Base-by-base conservation (phyloP, 1,284 basidiomycete genomes). In the Mycena sp. region DNA sequence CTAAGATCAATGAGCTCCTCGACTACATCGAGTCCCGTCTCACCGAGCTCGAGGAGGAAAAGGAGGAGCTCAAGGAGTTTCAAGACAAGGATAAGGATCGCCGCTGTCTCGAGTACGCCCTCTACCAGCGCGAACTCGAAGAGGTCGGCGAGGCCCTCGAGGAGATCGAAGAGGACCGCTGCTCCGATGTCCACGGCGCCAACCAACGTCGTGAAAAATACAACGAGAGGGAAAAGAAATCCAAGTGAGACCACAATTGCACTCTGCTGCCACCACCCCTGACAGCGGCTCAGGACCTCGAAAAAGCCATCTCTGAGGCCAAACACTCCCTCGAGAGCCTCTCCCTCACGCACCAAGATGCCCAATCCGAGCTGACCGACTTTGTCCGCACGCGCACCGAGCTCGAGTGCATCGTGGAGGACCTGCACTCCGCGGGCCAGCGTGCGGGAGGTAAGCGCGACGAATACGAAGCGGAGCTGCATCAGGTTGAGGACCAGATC, bases 51-150 rank as follows among this genome's bases (percentile, higher is more conserved):
- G 96, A 99, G 73, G 93, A 96, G 71, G 98, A 99, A 78, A 99
- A 99, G 77, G 93, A 97, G 68, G 98, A 99, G 77, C 80, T 99
- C 56, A 96, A 96, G 73, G 95, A 98, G 76, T 99, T 95, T 74
- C 95, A 98, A 75, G 89, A 93, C 68, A 96, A 96, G 75, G 98
- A 99, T 75, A 93, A 94, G 74, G 95, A 99, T 67, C 85, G 97
- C 49, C 85, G 97, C 28, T 98, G 96, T 77, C 83, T 99, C 69
- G 98, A 99, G 75, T 99, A 99, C 75, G 93, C 95, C 1, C 78
- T 99, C 62, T 95, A 98, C 78, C 92, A 95, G 70, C 85, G 93
- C 37, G 96, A 99, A 73, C 78, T 99, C 32, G 89, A 93, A 61
- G 96, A 99, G 67, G 94, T 98, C 1, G 88, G 87, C 0, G 90